Base-by-base conservation (phyloP, 2,329 filamentous ascomycete genomes). In the Aspergillus tubingensis region DNA sequence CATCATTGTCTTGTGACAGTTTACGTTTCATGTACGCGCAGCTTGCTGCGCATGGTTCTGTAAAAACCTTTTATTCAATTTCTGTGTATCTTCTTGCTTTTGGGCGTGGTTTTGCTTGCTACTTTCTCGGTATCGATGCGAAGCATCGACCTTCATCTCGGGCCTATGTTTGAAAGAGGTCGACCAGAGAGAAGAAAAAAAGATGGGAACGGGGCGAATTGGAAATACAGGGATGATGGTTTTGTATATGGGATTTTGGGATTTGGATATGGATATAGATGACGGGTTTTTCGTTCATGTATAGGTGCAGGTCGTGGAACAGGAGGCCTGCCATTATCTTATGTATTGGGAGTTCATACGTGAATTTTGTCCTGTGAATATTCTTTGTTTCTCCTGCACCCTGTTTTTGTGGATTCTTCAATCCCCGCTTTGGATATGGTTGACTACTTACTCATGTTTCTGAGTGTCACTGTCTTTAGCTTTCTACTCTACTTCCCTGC, bases 301-400 rank as follows among this genome's bases (percentile, higher is more conserved):
- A 57, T 30, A 57, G 54, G 47, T 44, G 41, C 54, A 57, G 54
- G 54, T 43, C 36, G 41, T 57, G 54, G 53, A 27, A 44, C 38
- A 36, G 51, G 48, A 50, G 51, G 43, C 27, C 38, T 59, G 57
- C 43, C 41, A 21, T 36, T 19, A 23, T 50, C 21, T 30, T 17
- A 50, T 50, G 47, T 50, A 50, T 17, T 27, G 47, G 44, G 47
- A 50, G 27, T 50, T 30, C 25, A 30, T 11, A 36, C 11, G 32
- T 36, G 10, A 32, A 49, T 38, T 21, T 59, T 49, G 53, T 19
- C 25, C 25, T 47, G 39, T 32, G 17, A 30, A 47, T 55, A 55
- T 55, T 36, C 13, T 57, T 41, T 41, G n/a, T 39, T 48, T 48
- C 17, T 56, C 47, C 27, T 48, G 32, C 32, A 36, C 11, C 25